A percentile compares a stretch with the other conserved stretches of the same genome.
Evolutionary conservation across 2,329 filamentous ascomycete species (phyloP).

Genomic region (Didymella pinodella): DNA sequence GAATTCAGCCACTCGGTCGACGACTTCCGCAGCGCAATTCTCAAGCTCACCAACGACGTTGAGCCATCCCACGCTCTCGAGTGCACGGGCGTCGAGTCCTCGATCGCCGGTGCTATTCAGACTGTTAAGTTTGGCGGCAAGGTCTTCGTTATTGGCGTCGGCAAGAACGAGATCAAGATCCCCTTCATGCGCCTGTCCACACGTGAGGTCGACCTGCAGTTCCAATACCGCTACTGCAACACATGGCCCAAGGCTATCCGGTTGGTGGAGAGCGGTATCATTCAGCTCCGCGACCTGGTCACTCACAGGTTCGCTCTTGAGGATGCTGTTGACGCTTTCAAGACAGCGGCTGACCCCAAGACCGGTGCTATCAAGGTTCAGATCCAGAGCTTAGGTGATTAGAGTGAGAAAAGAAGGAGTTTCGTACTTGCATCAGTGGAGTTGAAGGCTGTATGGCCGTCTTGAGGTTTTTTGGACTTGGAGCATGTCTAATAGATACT

Average conservation of each 20-base stretch:
- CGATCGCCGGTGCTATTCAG: conserved; percentile 85
- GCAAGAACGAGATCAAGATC: conserved; percentile 92
- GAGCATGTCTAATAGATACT: neutral
- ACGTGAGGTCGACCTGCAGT: conserved; percentile 91
- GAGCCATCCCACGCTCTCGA: conserved; percentile 86
- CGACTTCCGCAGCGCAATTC: conserved; percentile 73
- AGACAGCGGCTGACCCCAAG: conserved; percentile 85
- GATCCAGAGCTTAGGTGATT: conserved; percentile 22
- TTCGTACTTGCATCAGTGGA: conserved; percentile 4
- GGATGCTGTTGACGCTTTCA: conserved; percentile 87
- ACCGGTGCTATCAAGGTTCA: conserved; percentile 96
- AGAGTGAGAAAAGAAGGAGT: neutral
- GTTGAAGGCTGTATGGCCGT: neutral
- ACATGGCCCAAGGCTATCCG: conserved; percentile 95
- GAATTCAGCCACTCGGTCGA: conserved; percentile 69
- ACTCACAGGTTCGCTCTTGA: conserved; percentile 88
- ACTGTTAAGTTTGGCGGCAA: conserved; percentile 93
- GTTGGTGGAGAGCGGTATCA: conserved; percentile 81
- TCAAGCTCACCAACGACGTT: conserved; percentile 75
- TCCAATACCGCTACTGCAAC: conserved; percentile 96
- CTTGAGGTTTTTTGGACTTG: neutral
- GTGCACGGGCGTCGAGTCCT: conserved; percentile 94
- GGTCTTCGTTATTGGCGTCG: conserved; percentile 95
- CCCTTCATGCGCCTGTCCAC: conserved; percentile 94
- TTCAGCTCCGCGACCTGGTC: conserved; percentile 82